A percentile compares a stretch with the other conserved stretches of the same genome.
These are phyloP conservation scores for Mycena belliarum DNA, from an alignment of 768 basidiomycete species.

Conservation along the genomic window DNA sequence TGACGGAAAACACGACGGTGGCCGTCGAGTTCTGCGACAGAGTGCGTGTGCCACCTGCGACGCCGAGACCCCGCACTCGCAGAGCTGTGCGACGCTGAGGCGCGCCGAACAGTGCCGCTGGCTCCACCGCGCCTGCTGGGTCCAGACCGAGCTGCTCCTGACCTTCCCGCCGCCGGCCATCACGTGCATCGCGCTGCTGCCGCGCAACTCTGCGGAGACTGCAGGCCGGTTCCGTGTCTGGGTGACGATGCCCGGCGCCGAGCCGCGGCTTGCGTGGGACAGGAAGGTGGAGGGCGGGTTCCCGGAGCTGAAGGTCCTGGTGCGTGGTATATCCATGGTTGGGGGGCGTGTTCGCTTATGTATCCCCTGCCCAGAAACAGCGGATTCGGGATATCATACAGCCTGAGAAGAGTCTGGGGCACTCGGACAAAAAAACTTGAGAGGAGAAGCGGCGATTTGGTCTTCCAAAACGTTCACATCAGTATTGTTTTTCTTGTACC, in stretches of 20 bases:
- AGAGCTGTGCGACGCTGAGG: not conserved
- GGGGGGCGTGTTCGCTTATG: not conserved
- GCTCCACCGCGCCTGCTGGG: conserved; percentile 92
- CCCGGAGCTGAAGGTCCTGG: conserved; percentile 85
- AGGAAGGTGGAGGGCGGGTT: conserved; percentile 90
- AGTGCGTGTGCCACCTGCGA: conserved; percentile 46
- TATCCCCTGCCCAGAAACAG: conserved; percentile 65
- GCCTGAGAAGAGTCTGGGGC: conserved; percentile 81
- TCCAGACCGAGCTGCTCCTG: conserved; percentile 87
- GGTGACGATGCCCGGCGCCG: conserved; percentile 46
- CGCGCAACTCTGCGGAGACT: conserved; percentile 78
- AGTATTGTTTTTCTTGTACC: too few species aligned
- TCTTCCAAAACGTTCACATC: too few species aligned
- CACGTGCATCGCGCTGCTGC: conserved; percentile 67
- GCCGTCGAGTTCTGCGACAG: conserved; percentile 92
- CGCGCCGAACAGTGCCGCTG: conserved; percentile 39
- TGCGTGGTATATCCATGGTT: conserved; percentile 35
- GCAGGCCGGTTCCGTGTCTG: conserved; percentile 91
- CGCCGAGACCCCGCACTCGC: too few species aligned
- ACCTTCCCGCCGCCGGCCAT: conserved; percentile 86
- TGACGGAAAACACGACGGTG: conserved; percentile 52
- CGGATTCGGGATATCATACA: conserved; percentile 80
- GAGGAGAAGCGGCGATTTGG: too few species aligned
- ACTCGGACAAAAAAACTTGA: conserved; percentile 68
- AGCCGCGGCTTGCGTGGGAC: conserved; percentile 75